Evolutionary conservation across 129 eudicot genomes (phyloP).

Genomic region (Daucus carota): DNA sequence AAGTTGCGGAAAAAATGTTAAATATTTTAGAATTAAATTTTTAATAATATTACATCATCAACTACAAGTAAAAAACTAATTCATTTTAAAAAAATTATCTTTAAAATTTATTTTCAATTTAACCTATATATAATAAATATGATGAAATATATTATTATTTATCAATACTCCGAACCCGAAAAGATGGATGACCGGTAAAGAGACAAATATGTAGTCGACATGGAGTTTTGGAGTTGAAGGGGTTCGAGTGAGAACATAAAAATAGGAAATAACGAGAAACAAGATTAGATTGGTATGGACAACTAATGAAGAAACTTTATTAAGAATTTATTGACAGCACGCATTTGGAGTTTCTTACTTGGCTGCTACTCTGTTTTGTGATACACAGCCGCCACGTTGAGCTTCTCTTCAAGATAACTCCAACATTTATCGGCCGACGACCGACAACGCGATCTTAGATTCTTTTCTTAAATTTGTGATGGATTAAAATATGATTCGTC

Average conservation of each 20-base stretch:
- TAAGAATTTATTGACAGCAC: slow-evolving; percentile 4
- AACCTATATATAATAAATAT: too few species aligned
- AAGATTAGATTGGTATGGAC: neutral
- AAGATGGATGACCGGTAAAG: too few species aligned
- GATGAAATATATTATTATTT: too few species aligned
- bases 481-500: too few species aligned
- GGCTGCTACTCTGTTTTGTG: slow-evolving; percentile 39
- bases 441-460: slow-evolving; percentile 36
- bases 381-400: slow-evolving; percentile 47
- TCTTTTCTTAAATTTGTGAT: neutral
- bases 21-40: too few species aligned
- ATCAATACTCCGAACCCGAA: neutral
- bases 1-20: too few species aligned
- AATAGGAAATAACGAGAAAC: neutral
- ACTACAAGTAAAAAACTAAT: too few species aligned
- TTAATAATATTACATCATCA: too few species aligned
- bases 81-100: too few species aligned
- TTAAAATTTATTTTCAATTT: neutral
- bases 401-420: slow-evolving; percentile 29
- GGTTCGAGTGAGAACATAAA: neutral
- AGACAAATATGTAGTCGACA: neutral
- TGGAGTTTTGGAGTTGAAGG: neutral
- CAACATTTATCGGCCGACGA: slow-evolving; percentile 42
- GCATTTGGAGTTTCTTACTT: slow-evolving; percentile 19
- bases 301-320: neutral